Percentiles rank a stretch among this genome's conserved stretches.
Conservation (phyloP, 164 flowering plant genomes). For the Aristolochia californica region DNA sequence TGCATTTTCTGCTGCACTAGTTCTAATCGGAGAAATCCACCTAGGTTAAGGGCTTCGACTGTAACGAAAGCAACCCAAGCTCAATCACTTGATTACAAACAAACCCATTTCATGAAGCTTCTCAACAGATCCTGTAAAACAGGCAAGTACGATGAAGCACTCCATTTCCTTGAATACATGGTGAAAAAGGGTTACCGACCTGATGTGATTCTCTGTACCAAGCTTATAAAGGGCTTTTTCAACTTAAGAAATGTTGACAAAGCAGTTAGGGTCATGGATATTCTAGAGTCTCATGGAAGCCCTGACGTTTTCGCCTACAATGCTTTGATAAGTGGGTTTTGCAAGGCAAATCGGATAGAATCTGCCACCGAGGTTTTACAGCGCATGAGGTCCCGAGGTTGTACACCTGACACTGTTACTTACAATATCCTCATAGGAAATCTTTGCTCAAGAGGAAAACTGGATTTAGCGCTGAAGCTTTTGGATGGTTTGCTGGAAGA, state of each 20-base stretch:
- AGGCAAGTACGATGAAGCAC: slow-evolving; percentile 49
- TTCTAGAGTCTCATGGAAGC: slow-evolving; percentile 48
- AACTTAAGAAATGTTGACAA: slow-evolving; percentile 33
- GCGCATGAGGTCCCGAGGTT: slow-evolving; percentile 41
- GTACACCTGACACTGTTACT: slow-evolving; percentile 62
- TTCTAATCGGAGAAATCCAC: slow-evolving; percentile 15
- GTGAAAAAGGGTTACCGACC: slow-evolving; percentile 52
- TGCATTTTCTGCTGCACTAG: slow-evolving; percentile 16
- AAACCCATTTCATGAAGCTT: slow-evolving; percentile 47
- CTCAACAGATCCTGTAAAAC: slow-evolving; percentile 55
- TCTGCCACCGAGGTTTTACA: slow-evolving; percentile 35
- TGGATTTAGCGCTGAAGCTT: slow-evolving; percentile 42
- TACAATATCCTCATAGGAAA: slow-evolving; percentile 74
- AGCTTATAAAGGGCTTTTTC: slow-evolving; percentile 59
- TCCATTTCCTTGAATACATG: slow-evolving; percentile 54
- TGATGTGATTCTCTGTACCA: slow-evolving; percentile 75
- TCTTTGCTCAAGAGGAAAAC: slow-evolving; percentile 57
- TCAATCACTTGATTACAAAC: slow-evolving; percentile 30
- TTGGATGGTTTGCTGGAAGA: slow-evolving; percentile 49
- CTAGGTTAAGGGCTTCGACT: slow-evolving; percentile 17
- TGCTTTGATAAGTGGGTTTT: slow-evolving; percentile 62
- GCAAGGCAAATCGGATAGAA: slow-evolving; percentile 47
- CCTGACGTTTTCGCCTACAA: slow-evolving; percentile 68
- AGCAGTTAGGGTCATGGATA: slow-evolving; percentile 54
- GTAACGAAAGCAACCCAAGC: slow-evolving; percentile 28